Conservation (phyloP, 495 filamentous ascomycete species). For the Schizothecium vesticola region DNA sequence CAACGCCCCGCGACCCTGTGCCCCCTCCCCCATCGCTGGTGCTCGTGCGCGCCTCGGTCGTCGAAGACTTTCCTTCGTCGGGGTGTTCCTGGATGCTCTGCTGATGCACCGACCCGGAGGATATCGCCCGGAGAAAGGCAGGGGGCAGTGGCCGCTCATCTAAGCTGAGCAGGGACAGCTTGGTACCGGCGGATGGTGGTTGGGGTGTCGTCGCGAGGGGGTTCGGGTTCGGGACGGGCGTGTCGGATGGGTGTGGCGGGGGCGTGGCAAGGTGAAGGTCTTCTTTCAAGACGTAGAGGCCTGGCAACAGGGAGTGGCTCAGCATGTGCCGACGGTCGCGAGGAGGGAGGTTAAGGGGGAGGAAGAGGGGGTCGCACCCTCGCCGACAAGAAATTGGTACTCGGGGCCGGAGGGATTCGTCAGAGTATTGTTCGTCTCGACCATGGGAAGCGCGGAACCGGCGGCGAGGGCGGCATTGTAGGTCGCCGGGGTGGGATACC, state of each 20-base stretch:
- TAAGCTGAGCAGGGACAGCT: constrained; percentile 68
- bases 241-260: constrained; percentile 90
- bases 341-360: not conserved
- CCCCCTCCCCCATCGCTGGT: constrained; percentile 40
- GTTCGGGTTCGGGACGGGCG: constrained; percentile 77
- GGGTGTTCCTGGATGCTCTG: constrained; percentile 56
- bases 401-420: constrained; percentile 73
- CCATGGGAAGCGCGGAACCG: constrained; percentile 60
- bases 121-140: constrained; percentile 44
- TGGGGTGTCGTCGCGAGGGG: constrained; percentile 78
- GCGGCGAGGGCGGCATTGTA: constrained; percentile 61
- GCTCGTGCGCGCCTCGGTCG: constrained; percentile 47
- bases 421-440: constrained; percentile 89
- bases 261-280: constrained; percentile 89
- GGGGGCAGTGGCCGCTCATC: constrained; percentile 55
- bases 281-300: constrained; percentile 83
- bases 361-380: constrained; percentile 53
- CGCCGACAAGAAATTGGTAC: constrained; percentile 80
- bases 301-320: constrained; percentile 41
- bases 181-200: constrained; percentile 81
- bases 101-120: constrained; percentile 34
- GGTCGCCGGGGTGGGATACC: constrained; percentile 64
- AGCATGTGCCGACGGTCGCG: not conserved
- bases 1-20: constrained; percentile 16
- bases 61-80: constrained; percentile 56